Conservation (phyloP, 306 rosid genomes). For the Quercus wislizeni region DNA sequence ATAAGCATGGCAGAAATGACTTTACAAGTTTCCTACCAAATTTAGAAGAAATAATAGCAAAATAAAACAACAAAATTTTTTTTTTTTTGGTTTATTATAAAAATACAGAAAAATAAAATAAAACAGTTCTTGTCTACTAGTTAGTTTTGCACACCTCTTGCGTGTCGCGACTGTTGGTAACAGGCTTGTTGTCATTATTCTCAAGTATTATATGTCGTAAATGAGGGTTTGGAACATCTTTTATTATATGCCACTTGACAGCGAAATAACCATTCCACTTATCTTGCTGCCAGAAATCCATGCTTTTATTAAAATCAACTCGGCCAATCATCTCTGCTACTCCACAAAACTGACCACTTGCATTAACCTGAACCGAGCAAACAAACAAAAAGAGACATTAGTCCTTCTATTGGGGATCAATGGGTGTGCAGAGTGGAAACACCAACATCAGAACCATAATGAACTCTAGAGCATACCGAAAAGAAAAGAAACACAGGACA, state of each 20-base stretch:
- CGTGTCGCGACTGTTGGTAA: slow-evolving; percentile 86
- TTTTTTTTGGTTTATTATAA: too few species aligned
- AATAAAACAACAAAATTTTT: too few species aligned
- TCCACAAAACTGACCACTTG: slow-evolving; percentile 94
- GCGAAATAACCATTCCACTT: slow-evolving; percentile 88
- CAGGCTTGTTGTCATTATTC: slow-evolving; percentile 83
- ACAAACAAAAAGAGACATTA: not conserved
- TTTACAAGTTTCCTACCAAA: not conserved
- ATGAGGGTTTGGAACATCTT: slow-evolving; percentile 75
- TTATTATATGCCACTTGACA: slow-evolving; percentile 83
- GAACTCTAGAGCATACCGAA: slow-evolving; percentile 52
- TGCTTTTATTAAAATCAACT: slow-evolving; percentile 70
- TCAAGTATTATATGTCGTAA: slow-evolving; percentile 75
- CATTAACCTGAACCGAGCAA: slow-evolving; percentile 60
- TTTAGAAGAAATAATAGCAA: not conserved
- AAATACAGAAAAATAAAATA: too few species aligned
- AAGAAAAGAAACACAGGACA: slow-evolving; percentile 73
- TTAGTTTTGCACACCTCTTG: slow-evolving; percentile 58
- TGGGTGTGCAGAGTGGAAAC: not conserved
- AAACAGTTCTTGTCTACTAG: not conserved
- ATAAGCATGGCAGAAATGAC: slow-evolving; percentile 4
- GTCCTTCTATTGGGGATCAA: not conserved
- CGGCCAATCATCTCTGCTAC: slow-evolving; percentile 81
- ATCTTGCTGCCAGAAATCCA: slow-evolving; percentile 94
- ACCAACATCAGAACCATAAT: not conserved